Evolutionary conservation across 306 rosid genomes (phyloP), one percentile per base, ranked within the genome.

Genomic region (Malus sieversii): DNA sequence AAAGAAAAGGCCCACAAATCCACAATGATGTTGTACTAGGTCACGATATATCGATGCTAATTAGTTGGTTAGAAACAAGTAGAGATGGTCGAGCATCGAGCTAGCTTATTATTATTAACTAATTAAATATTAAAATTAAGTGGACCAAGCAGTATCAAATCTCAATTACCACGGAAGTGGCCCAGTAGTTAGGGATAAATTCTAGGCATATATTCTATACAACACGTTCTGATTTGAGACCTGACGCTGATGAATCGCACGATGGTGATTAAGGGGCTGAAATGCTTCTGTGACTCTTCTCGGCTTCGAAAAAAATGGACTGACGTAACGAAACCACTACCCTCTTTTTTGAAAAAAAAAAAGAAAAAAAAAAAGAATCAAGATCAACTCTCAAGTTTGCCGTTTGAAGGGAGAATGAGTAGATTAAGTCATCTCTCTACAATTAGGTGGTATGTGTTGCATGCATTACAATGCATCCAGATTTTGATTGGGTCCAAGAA

Each of bases 241-340:
- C 0, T 35, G 9, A 3, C 9, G 8, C 40, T 35, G 8, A 35
- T 35, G 8, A 35, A 6, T 35, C 9, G 9, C 9, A 35, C 2
- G 9, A 35, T 6, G 0, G 0, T 35, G 40, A 2, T 1, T 3
- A 35, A 0, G 9, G 6, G 40, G 2, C 9, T 35, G 9, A 35
- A 35, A 35, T 35, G 9, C 2, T 0, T 35, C 2, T 35, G 40
- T 35, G 8, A 35, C 9, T 35, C 38, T 35, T 35, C 8, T 6
- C 2, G 8, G 1, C 38, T 3, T 1, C 2, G 8, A 35, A 35
- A 35, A 35, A 6, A 35, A 6, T 35, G 9, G 2, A 35, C 8
- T 35, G 8, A 35, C 8, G 40, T 6, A 2, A 35, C 2, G 0
- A 35, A 35, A 0, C 2, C 40, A 35, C 9, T 6, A 2, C 6